Evolutionary conservation across 129 eudicot genomes (phyloP), one percentile per base, ranked within the genome.

Genomic region (Rutidosis leptorrhynchoides): DNA sequence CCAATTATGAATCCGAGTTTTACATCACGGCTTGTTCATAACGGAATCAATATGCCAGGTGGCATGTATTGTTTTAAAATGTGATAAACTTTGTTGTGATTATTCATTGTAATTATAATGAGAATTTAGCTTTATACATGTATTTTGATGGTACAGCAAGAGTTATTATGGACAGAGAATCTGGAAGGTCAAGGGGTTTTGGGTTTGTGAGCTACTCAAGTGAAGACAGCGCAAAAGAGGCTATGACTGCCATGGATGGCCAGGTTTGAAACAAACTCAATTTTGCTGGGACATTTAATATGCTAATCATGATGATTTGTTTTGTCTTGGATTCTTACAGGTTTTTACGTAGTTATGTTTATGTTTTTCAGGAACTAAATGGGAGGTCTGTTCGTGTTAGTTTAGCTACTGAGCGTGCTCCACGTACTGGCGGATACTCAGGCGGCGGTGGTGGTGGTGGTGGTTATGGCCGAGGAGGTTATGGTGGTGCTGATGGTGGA

Each of bases 181-280:
- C 83, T 1, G 95, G 95, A 60, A 83, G 83, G 58, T 87, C 95
- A 1, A 84, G 87, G 74, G 95, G 95, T 27, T 87, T 84, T 57
- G 95, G 95, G 43, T 87, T 87, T 79, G 95, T 87, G 22, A 81
- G 70, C 79, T 87, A 81, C 69, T 1, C 80, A 0, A 64, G 61
- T 17, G 70, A 67, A 0, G 90, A 81, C 19, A 19, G 62, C 56
- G 90, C 95, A 14, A 64, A 30, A 62, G 60, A 78, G 8, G 95
- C 95, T 16, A 20, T 81, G 73, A 29, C 69, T 6, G 75, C 76
- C 67, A 81, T 87, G 95, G 95, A 87, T 69, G 90, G 87, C 51
- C 78, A 76, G 88, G 94, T 86, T 42, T 26, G 40, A 15, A 54
- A 21, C 3, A 11, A 54, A 25, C 5, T 69, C 8, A n/a, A 65